phyloP scores from a whole-genome alignment of 2,329 filamentous ascomycete genomes.

The Metarhizium robertsii region DNA sequence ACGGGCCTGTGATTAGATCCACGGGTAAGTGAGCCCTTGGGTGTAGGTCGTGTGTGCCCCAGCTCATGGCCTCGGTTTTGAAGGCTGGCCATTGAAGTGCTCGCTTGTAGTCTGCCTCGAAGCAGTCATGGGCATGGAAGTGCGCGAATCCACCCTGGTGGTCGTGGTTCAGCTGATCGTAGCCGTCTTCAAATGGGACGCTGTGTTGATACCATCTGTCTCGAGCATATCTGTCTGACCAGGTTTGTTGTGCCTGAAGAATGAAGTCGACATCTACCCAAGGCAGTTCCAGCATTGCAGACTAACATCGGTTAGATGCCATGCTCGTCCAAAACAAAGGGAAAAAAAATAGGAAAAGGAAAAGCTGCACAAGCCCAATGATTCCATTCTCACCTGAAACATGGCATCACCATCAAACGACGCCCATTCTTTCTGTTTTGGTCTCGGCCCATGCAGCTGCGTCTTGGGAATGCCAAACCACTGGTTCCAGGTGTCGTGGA shows the following conservation, averaged over 20 bases:
- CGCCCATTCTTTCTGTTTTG: slow-evolving; percentile 1
- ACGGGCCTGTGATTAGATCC: slow-evolving; percentile 30
- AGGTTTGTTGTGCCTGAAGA: slow-evolving; percentile 37
- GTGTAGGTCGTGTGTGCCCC: slow-evolving; percentile 28
- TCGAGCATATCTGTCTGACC: slow-evolving; percentile 30
- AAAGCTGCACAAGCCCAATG: neutral
- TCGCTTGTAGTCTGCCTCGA: slow-evolving; percentile 26
- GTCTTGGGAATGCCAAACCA: slow-evolving; percentile 22
- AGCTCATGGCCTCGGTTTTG: slow-evolving; percentile 8
- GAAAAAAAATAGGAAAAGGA: neutral
- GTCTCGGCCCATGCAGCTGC: slow-evolving; percentile 8
- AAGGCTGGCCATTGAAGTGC: slow-evolving; percentile 16
- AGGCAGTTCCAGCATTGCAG: slow-evolving; percentile 30
- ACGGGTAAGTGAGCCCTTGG: slow-evolving; percentile 28
- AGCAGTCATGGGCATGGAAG: slow-evolving; percentile 25
- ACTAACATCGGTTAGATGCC: slow-evolving; percentile 19
- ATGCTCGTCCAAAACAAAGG: neutral
- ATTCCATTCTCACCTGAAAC: slow-evolving; percentile 31
- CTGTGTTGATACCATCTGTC: slow-evolving; percentile 25
- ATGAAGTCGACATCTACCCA: slow-evolving; percentile 38
- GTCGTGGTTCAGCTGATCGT: slow-evolving; percentile 8
- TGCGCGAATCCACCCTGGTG: slow-evolving; percentile 15
- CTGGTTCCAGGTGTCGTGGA: slow-evolving; percentile 28
- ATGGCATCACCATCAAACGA: slow-evolving; percentile 25
- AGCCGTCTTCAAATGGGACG: slow-evolving; percentile 5